These are phyloP conservation scores for Anthracocystis setariae DNA, from an alignment of 1,284 basidiomycete species.

Conservation along the genomic window DNA sequence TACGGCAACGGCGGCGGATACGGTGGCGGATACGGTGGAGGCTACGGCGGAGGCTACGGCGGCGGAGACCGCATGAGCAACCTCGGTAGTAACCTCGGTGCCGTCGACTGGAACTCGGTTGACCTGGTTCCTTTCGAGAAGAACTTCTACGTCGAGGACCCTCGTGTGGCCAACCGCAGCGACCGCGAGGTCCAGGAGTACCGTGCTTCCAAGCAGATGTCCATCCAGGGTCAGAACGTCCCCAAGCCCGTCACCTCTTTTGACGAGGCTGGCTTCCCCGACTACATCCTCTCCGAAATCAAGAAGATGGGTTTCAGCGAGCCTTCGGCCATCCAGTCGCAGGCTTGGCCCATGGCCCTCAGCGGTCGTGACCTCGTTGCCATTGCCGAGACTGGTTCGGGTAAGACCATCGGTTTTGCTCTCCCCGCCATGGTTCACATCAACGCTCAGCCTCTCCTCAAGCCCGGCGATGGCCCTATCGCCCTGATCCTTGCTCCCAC, in stretches of 20 bases:
- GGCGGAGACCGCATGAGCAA: constrained; percentile 80
- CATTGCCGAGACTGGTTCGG: constrained; percentile 75
- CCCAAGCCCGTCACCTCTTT: constrained; percentile 91
- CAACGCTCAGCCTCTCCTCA: constrained; percentile 96
- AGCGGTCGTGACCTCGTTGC: constrained; percentile 94
- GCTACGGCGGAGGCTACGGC: constrained; percentile 41
- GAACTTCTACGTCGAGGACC: constrained; percentile 97
- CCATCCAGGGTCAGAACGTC: constrained; percentile 88
- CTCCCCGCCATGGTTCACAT: constrained; percentile 99
- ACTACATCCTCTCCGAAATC: constrained; percentile 93
- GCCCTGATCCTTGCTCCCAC: constrained; percentile 96
- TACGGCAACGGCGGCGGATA: constrained; percentile 60
- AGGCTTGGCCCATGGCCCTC: constrained; percentile 97
- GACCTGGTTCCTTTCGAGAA: constrained; percentile 79
- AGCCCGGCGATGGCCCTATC: constrained; percentile 95
- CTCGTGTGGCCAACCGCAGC: constrained; percentile 79
- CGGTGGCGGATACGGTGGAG: constrained; percentile 44
- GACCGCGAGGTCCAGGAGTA: constrained; percentile 91
- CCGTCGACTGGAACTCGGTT: constrained; percentile 81
- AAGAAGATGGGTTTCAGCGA: constrained; percentile 87
- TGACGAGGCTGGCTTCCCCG: constrained; percentile 94
- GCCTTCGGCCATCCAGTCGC: constrained; percentile 95
- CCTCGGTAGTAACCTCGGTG: constrained; percentile 83
- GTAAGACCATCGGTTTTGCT: constrained; percentile 93
- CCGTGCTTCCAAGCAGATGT: constrained; percentile 83